Base-by-base conservation (phyloP, 345 rosid species). In the Syzygium jambos region DNA sequence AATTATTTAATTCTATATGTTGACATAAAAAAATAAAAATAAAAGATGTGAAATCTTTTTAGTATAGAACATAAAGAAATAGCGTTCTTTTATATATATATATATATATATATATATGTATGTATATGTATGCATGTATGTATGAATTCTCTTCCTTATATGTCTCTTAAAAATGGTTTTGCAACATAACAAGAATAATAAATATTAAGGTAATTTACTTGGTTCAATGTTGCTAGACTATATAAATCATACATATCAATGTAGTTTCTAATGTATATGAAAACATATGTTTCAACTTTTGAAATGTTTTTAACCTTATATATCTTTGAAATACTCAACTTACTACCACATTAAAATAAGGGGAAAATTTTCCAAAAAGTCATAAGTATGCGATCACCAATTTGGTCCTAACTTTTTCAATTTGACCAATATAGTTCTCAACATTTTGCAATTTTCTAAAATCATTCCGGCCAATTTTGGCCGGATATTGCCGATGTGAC, bases 331-430 rank as follows among this genome's bases (percentile, higher is more conserved):
- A 61, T 61, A 61, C 29, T n/a, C n/a, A 27, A 27, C 9, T 61
- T 61, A 61, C 0, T n/a, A 61, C 34, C 2, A 2, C 34, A n/a
- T 27, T 61, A 61, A 3, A 12, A 12, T 13, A 15, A 12, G 16
- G 73, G 7, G 34, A 14, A 61, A 61, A n/a, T 61, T 13, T 16
- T 12, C 4, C 9, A 5, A 61, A 61, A 1, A 61, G n/a, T 27
- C 17, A 27, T 6, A n/a, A 61, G 11, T 59, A 2, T 10, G 2
- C 4, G 25, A 13, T 29, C 7, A 0, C 2, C 29, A 25, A 10
- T 57, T 57, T 7, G 0, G 25, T 9, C 10, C 10, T 57, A 57
- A 57, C 25, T 2, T 57, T 25, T 57, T 57, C 1, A 57, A 57
- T 25, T 57, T 57, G 1, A 13, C 29, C 3, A 57, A 10, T 57